Evolutionary conservation across 1,284 basidiomycete species (phyloP), one percentile per base, ranked within the genome.

Genomic region (Ganoderma multipileum): DNA sequence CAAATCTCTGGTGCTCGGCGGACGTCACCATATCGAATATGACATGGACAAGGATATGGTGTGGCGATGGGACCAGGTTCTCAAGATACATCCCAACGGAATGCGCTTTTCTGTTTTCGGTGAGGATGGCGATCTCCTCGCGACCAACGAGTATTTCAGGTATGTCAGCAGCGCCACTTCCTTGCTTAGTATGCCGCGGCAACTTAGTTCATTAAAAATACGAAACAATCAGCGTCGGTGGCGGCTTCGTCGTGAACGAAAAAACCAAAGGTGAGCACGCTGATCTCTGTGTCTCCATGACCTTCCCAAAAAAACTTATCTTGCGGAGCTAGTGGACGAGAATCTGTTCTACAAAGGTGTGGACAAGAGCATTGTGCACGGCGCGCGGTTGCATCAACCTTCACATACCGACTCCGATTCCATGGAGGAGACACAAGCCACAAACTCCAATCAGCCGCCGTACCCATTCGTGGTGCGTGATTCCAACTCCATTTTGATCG

Each of bases 291-390:
- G 5, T n/a, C 8, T 16, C 30, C 33, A 28, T 23, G 28, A 6
- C 12, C 8, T 1, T 62, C 28, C n/a, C 18, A 9, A 16, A 39
- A 39, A 36, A 50, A 11, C 68, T 70, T 36, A 61, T 55, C 30
- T 41, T 71, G 41, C 57, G 64, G 60, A 41, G 8, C 59, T 80
- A 94, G 91, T 94, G 74, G 92, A 95, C 76, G 97, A 99, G 82
- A 98, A 99, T 79, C 79, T 98, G 72, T 98, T 95, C 79, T 98
- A 98, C 86, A 96, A 96, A 79, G 91, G 95, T n/a, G 93, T 97
- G n/a, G 89, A 96, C 77, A 94, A 96, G 78, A 83, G 84, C 61
- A 85, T 86, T 14, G 96, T 97, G 6, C 91, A 93, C 65, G 89
- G 88, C 26, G 91, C 92, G 33, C 88, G 97, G 39, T 82, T 95